Base-by-base conservation (phyloP, 2,329 filamentous ascomycete genomes). In the Hypomyces perniciosus region DNA sequence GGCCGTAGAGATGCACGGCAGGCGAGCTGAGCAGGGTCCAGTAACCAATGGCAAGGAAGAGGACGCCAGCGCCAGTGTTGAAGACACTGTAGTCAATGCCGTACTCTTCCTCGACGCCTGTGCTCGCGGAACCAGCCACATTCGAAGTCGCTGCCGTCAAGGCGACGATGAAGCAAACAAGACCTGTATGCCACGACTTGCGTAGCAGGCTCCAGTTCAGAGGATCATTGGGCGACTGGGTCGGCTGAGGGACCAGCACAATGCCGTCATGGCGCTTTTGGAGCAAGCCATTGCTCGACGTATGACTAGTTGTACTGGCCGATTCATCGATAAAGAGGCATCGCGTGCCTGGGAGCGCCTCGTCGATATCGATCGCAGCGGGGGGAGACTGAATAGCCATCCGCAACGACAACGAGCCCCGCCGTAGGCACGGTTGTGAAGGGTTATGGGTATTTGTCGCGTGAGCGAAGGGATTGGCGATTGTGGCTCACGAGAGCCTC, bases 71-170 rank as follows among this genome's bases (percentile, higher is more conserved):
- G n/a, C 75, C 77, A 4, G 74, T 78, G 48, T 81, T 80, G 63
- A 78, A 77, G 5, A 73, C 68, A 33, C 67, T 66, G 57, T 78
- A 80, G 28, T 68, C 67, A 51, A 81, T 78, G 8, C 72, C 74
- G 13, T 78, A 68, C 42, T 80, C 67, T 1, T 68, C 67, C 27
- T 76, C 72, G 59, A 78, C 72, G 13, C 74, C 74, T 51, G 74
- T 71, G 13, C 73, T 68, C 8, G 76, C 77, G 1, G 75, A 72
- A 6, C 78, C 77, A 3, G 76, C 76, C 57, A 78, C 73, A 51
- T 81, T 81, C 8, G 78, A 74, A 0, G 75, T 79, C 4, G 78
- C 78, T 1, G 78, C 78, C 1, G 78, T 80, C 45, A 81, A 59
- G 1, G 71, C 77, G 3, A 78, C 77, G 44, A 80, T 72, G 57